phyloP scores from a whole-genome alignment of 768 basidiomycete genomes.

The Cyclocybe cylindracea region DNA sequence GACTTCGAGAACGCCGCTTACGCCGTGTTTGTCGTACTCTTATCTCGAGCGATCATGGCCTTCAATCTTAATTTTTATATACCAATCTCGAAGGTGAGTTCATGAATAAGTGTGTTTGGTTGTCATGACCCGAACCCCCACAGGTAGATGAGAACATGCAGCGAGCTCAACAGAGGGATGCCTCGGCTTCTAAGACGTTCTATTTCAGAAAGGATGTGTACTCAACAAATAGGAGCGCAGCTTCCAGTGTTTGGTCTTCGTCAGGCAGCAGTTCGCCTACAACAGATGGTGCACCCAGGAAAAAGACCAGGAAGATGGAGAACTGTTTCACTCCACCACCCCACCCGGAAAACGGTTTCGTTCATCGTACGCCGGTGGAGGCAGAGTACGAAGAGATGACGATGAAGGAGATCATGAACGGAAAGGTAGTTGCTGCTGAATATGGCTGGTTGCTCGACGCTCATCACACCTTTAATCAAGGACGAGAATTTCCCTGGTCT shows the following conservation, averaged over 20 bases:
- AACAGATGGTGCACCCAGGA: constrained; percentile 29
- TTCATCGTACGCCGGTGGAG: constrained; percentile 48
- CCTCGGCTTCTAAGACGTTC: constrained; percentile 73
- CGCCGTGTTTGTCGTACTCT: constrained; percentile 89
- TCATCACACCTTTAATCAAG: constrained; percentile 30
- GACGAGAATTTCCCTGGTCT: constrained; percentile 75
- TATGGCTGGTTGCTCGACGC: neutral
- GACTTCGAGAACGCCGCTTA: constrained; percentile 99
- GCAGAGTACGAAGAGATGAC: constrained; percentile 94
- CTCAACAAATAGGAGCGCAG: constrained; percentile 46
- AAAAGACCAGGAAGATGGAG: constrained; percentile 65
- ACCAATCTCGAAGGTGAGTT: constrained; percentile 88
- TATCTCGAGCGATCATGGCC: constrained; percentile 90
- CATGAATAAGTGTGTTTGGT: neutral
- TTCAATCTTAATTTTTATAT: constrained; percentile 95
- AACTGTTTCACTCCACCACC: constrained; percentile 74
- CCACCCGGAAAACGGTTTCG: constrained; percentile 45
- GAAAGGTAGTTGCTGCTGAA: constrained; percentile 57
- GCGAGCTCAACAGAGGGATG: constrained; percentile 83
- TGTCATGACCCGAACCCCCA: neutral
- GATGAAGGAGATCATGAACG: constrained; percentile 90
- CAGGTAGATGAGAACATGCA: constrained; percentile 98
- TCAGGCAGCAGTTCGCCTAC: constrained; percentile 39
- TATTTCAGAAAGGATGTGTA: constrained; percentile 89
- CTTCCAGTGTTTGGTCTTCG: constrained; percentile 50